A percentile compares a stretch with the other conserved stretches of the same genome.
Conservation (phyloP, 78 protist species). For the Neovahlkampfia damariscottae region DNA sequence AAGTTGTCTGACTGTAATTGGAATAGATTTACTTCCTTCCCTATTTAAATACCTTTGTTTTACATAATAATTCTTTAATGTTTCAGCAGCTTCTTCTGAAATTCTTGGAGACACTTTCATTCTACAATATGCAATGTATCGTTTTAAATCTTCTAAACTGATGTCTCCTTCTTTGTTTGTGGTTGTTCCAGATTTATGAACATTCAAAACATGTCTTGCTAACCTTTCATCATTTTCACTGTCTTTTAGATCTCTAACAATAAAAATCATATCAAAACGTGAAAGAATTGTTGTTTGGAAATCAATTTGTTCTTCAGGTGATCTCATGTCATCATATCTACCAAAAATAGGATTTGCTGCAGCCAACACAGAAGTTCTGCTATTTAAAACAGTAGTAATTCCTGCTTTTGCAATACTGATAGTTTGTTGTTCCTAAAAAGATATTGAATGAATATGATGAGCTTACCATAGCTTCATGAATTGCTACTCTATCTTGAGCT, state of each 20-base stretch:
- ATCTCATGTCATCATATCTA: conserved; percentile 76
- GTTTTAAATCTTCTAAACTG: conserved; percentile 2
- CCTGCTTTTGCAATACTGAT: conserved; percentile 99
- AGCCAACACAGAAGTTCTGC: conserved; percentile 96
- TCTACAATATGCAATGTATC: conserved; percentile 60
- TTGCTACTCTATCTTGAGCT: conserved; percentile 81
- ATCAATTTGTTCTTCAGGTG: conserved; percentile 68
- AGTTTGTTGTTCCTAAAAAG: conserved; percentile 99
- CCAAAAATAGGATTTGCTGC: conserved; percentile 99
- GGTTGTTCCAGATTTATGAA: conserved; percentile 17
- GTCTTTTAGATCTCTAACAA: conserved; percentile 72
- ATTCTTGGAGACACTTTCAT: conserved; percentile 62
- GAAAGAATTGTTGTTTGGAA: conserved; percentile 94
- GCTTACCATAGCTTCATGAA: conserved; percentile 99
- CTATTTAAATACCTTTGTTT: not conserved
- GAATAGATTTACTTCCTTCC: conserved; percentile 26
- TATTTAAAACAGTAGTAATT: conserved; percentile 96
- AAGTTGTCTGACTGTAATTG: conserved; percentile 72
- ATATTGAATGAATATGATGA: too few species aligned
- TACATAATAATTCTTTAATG: conserved; percentile 45
- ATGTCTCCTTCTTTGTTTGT: conserved; percentile 1
- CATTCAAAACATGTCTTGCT: conserved; percentile 36
- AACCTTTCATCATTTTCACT: conserved; percentile 51
- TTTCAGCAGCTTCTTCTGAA: conserved; percentile 49
- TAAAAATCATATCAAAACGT: conserved; percentile 98